Conservation (phyloP, 2,329 filamentous ascomycete genomes). For the Beauveria australis region DNA sequence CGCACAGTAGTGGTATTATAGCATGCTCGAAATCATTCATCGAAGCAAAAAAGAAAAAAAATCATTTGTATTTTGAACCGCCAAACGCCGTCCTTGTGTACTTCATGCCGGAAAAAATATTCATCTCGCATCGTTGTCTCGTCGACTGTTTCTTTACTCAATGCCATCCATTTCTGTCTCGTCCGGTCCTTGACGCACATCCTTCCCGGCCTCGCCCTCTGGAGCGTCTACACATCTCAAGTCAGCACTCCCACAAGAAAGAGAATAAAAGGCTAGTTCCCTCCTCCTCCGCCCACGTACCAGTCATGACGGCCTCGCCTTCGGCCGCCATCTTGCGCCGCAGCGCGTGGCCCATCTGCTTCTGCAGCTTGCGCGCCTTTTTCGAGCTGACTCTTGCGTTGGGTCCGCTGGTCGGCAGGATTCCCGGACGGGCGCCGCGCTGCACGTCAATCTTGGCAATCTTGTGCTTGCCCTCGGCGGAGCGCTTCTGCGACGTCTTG, state of each 20-base stretch:
- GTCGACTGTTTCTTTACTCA: background rate
- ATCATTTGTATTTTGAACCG: background rate
- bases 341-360: constrained; percentile 43
- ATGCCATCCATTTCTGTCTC: constrained; percentile 20
- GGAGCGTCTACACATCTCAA: constrained; percentile 16
- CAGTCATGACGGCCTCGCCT: constrained; percentile 42
- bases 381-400: constrained; percentile 43
- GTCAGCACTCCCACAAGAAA: background rate
- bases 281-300: constrained; percentile 19
- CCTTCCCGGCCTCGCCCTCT: background rate
- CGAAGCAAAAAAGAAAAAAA: background rate
- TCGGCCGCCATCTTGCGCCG: constrained; percentile 43
- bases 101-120: background rate
- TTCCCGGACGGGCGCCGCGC: constrained; percentile 43
- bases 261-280: no score
- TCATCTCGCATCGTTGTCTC: background rate
- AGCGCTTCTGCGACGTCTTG: constrained; percentile 35
- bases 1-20: no score
- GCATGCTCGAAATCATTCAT: background rate
- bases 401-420: constrained; percentile 49
- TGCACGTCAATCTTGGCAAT: constrained; percentile 34
- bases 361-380: constrained; percentile 48
- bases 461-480: constrained; percentile 29
- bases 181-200: constrained; percentile 17
- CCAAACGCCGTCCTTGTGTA: background rate